Evolutionary conservation across 306 rosid species (phyloP).

Genomic region (Rosa rugosa): DNA sequence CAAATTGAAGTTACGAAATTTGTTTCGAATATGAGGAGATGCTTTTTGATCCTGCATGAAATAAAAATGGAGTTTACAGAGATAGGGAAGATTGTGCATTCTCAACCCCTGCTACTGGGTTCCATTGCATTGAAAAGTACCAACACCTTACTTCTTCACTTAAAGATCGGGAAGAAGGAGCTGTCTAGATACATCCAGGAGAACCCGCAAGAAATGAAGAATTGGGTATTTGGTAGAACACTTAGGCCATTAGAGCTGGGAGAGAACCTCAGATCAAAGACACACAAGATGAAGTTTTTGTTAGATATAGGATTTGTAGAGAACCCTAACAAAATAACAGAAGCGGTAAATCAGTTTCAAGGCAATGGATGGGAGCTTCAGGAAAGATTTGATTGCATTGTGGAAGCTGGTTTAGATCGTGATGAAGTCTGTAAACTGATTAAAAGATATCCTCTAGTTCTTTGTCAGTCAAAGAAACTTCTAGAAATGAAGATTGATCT

Average conservation of each 20-base stretch:
- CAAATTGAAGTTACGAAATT: conserved; percentile 39
- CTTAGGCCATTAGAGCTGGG: conserved; percentile 34
- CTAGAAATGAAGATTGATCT: conserved; percentile 45
- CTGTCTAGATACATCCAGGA: conserved; percentile 46
- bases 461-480: conserved; percentile 42
- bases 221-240: conserved; percentile 49
- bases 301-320: conserved; percentile 46
- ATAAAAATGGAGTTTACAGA: conserved; percentile 52
- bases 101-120: conserved; percentile 54
- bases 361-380: conserved; percentile 68
- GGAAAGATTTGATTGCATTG: conserved; percentile 48
- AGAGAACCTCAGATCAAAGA: conserved; percentile 24
- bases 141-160: conserved; percentile 40
- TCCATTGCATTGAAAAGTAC: conserved; percentile 52
- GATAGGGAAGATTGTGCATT: conserved; percentile 51
- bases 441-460: conserved; percentile 49
- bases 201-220: conserved; percentile 52
- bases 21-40: conserved; percentile 53
- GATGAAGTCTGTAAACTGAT: conserved; percentile 44
- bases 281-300: conserved; percentile 45
- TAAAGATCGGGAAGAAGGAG: conserved; percentile 65
- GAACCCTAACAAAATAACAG: conserved; percentile 34
- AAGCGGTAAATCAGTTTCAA: conserved; percentile 39
- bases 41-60: conserved; percentile 45
- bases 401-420: conserved; percentile 54